phyloP scores from a whole-genome alignment of 2,329 filamentous ascomycete genomes.

The Cladosporium austrohemisphaericum region DNA sequence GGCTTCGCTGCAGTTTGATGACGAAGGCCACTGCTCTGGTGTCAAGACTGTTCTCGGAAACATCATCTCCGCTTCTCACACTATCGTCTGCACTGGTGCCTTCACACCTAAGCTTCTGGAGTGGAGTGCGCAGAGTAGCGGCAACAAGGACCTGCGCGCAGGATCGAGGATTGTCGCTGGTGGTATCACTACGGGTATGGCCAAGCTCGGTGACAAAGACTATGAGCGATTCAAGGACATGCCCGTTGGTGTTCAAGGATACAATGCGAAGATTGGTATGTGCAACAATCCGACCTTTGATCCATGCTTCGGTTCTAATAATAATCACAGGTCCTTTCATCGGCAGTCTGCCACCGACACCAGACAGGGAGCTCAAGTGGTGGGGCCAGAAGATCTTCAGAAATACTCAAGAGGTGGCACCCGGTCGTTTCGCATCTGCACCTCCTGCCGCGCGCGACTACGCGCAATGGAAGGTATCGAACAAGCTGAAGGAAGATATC shows the following conservation, averaged over 20 bases:
- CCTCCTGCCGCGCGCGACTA: conserved; percentile 57
- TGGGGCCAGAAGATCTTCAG: conserved; percentile 60
- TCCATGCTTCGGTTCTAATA: conserved; percentile 18
- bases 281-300: background rate
- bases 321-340: conserved; percentile 50
- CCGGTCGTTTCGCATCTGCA: conserved; percentile 54
- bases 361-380: conserved; percentile 50
- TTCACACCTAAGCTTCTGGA: conserved; percentile 44
- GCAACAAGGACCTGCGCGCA: conserved; percentile 47
- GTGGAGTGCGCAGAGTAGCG: conserved; percentile 47
- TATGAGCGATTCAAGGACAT: conserved; percentile 38
- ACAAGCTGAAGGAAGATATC: conserved; percentile 56
- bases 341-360: conserved; percentile 55
- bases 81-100: conserved; percentile 41
- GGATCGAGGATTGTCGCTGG: conserved; percentile 55
- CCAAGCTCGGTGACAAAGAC: conserved; percentile 39
- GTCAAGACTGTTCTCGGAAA: conserved; percentile 38
- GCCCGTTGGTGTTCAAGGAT: conserved; percentile 46
- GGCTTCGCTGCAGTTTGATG: conserved; percentile 46
- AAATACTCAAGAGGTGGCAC: conserved; percentile 52
- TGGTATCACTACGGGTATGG: conserved; percentile 50
- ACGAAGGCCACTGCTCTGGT: conserved; percentile 42
- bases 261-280: conserved; percentile 31
- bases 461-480: conserved; percentile 59
- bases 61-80: conserved; percentile 33